These are phyloP conservation scores for Lobosporangium transversale DNA, from an alignment of 192 early-diverging fungal genomes.

Conservation along the genomic window DNA sequence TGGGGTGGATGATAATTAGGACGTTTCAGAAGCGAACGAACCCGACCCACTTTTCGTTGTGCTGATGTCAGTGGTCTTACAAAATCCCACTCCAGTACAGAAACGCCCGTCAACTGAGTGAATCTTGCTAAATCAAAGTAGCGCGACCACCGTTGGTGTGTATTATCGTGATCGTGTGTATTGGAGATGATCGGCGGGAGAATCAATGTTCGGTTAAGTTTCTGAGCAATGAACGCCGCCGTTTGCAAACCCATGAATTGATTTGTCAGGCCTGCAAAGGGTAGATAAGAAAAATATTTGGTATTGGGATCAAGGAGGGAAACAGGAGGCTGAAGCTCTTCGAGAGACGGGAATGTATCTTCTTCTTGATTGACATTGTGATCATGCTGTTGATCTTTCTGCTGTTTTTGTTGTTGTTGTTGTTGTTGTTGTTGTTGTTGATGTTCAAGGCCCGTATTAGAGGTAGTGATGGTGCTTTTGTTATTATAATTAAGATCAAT, in stretches of 20 bases:
- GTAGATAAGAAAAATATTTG: conserved; percentile 30
- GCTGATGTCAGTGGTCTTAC: conserved; percentile 24
- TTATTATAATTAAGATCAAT: background rate
- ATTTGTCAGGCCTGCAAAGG: conserved; percentile 49
- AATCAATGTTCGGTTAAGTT: conserved; percentile 35
- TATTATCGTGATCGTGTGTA: conserved; percentile 38
- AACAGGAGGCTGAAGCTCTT: conserved; percentile 12
- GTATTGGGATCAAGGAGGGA: conserved; percentile 17
- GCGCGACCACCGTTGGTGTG: conserved; percentile 37
- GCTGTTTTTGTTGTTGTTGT: background rate
- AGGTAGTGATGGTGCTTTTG: background rate
- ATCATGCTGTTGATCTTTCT: background rate
- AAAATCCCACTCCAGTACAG: conserved; percentile 30
- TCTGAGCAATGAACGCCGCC: conserved; percentile 13
- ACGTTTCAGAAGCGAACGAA: background rate
- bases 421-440: conserved; percentile 1
- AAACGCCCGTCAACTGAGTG: conserved; percentile 26
- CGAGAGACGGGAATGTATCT: background rate
- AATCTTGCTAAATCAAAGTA: conserved; percentile 27
- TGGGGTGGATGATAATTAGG: background rate
- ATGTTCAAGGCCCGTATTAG: background rate
- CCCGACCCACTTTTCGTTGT: conserved; percentile 18
- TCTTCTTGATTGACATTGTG: background rate
- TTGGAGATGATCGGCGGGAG: conserved; percentile 47
- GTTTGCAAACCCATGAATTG: conserved; percentile 37